Percentiles rank a stretch among this genome's conserved stretches.
Evolutionary conservation across 371 early-diverging fungal genomes (phyloP).

Genomic region (Circinella umbellata): DNA sequence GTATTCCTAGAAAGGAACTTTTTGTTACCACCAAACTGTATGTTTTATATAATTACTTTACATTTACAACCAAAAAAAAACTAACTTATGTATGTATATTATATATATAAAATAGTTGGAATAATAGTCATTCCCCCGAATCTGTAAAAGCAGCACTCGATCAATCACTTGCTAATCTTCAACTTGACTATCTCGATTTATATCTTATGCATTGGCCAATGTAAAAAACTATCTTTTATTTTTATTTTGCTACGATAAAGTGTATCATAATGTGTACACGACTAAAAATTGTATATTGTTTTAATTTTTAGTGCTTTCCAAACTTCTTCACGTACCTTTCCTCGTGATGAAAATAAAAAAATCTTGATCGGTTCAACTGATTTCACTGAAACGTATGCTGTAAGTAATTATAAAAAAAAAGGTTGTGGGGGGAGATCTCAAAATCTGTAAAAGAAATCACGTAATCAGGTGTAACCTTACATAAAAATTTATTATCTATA

Average conservation of each 20-base stretch:
- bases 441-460: constrained; percentile 11
- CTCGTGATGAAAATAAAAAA: constrained; percentile 36
- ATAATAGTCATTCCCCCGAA: constrained; percentile 55
- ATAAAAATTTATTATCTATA: not conserved
- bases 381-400: constrained; percentile 54
- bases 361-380: constrained; percentile 27
- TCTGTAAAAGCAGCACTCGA: constrained; percentile 52
- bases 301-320: constrained; percentile 27
- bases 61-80: not conserved
- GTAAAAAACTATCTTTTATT: no score
- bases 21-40: constrained; percentile 77
- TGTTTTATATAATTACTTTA: no score
- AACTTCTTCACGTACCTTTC: constrained; percentile 22
- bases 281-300: no score
- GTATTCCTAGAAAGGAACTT: constrained; percentile 69
- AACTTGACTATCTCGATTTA: constrained; percentile 74
- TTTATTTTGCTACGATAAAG: no score
- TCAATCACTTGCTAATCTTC: constrained; percentile 57
- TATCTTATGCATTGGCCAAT: constrained; percentile 60
- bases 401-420: constrained; percentile 20
- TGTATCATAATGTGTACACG: no score
- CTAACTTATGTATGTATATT: no score
- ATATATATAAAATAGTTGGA: no score
- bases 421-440: not conserved
- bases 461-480: constrained; percentile 1